Evolutionary conservation across 805 yeast species (phyloP).

Genomic region (Ogataea pignaliae): DNA sequence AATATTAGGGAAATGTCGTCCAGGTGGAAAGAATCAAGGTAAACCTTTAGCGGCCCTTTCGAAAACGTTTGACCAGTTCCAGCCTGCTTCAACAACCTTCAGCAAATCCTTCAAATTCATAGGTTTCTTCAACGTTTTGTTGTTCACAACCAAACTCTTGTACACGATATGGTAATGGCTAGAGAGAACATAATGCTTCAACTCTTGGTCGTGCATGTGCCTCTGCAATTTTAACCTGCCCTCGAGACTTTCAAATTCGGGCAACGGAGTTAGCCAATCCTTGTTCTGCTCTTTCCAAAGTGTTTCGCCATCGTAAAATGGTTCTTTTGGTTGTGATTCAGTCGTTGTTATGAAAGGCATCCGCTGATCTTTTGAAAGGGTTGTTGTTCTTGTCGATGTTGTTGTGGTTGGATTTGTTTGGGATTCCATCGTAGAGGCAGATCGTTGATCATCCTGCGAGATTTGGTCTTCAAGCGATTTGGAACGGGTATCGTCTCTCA

Average conservation of each 20-base stretch:
- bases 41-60: conserved; percentile 37
- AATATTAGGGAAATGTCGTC: too few relatives aligned
- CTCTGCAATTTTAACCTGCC: conserved; percentile 22
- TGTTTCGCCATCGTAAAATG: conserved; percentile 39
- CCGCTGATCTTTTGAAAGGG: background rate
- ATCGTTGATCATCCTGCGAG: background rate
- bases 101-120: conserved; percentile 72
- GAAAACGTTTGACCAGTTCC: conserved; percentile 70
- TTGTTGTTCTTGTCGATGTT: conserved; percentile 1
- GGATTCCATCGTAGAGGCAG: background rate
- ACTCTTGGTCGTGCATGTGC: conserved; percentile 20
- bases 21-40: conserved; percentile 43
- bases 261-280: conserved; percentile 56
- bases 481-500: background rate
- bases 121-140: conserved; percentile 61
- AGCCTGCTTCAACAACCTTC: conserved; percentile 72
- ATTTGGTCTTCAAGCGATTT: background rate
- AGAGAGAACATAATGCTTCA: conserved; percentile 33
- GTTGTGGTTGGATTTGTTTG: conserved; percentile 1
- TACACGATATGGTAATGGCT: conserved; percentile 60
- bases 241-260: conserved; percentile 22
- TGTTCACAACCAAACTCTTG: conserved; percentile 63
- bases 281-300: conserved; percentile 69
- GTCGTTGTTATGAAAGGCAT: background rate
- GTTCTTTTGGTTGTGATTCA: conserved; percentile 20